phyloP scores from a whole-genome alignment of 768 basidiomycete species.

The Psilocybe sp. region DNA sequence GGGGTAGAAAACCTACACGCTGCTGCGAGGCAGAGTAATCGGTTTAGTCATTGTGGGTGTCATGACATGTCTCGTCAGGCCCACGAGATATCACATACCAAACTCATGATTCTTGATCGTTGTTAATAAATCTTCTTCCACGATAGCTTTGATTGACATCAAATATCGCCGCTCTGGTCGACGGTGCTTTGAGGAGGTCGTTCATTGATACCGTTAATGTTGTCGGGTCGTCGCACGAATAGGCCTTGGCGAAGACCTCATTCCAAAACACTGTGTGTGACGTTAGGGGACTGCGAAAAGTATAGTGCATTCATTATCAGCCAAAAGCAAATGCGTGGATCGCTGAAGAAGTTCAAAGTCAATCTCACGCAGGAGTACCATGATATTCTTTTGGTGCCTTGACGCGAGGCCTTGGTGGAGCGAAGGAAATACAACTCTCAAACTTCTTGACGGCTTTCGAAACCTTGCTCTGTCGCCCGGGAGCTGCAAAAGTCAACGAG shows the following conservation, averaged over 20 bases:
- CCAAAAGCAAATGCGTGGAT: too few species aligned
- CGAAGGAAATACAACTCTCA: background rate
- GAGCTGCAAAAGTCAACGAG: background rate
- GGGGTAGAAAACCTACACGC: too few species aligned
- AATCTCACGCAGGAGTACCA: background rate
- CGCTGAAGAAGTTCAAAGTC: too few species aligned
- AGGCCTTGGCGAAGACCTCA: conserved; percentile 15
- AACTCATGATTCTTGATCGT: conserved; percentile 6
- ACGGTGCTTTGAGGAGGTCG: conserved; percentile 19
- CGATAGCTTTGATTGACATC: conserved; percentile 22
- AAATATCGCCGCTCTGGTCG: conserved; percentile 20
- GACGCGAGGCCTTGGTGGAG: too few species aligned
- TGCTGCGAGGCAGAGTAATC: too few species aligned
- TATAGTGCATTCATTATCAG: background rate
- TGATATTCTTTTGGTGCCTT: background rate
- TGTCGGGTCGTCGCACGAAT: conserved; percentile 4
- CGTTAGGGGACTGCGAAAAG: conserved; percentile 9
- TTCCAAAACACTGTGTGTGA: conserved; percentile 20
- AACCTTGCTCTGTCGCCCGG: background rate
- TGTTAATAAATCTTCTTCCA: conserved; percentile 23
- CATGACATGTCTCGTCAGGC: too few species aligned
- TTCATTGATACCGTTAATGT: conserved; percentile 15
- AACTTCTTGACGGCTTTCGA: conserved; percentile 6
- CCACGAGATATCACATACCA: background rate
- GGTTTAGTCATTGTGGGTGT: too few species aligned